phyloP scores from a whole-genome alignment of 2,329 filamentous ascomycete species.

The Sporothrix protearum region DNA sequence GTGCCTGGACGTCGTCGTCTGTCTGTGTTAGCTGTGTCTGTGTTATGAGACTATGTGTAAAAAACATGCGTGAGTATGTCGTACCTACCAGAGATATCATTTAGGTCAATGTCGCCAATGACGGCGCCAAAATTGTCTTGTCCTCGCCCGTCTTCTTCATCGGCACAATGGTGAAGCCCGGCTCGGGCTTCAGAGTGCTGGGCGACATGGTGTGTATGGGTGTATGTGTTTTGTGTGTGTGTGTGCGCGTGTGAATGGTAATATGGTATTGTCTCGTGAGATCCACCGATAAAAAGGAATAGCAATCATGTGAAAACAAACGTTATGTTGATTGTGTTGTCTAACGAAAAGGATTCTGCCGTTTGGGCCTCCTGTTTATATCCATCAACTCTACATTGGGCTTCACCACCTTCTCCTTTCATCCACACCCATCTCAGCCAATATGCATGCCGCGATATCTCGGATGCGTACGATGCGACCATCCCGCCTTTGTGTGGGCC shows the following conservation, averaged over 20 bases:
- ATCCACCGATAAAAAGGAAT: no score
- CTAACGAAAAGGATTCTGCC: neutral
- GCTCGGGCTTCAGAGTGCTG: constrained; percentile 9
- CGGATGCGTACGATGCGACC: neutral
- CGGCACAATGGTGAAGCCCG: constrained; percentile 40
- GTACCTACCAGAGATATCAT: constrained; percentile 35
- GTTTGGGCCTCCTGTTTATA: neutral
- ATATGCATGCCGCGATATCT: neutral
- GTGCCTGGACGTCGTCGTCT: constrained; percentile 38
- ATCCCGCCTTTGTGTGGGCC: neutral
- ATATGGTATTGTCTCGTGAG: no score
- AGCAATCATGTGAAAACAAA: no score
- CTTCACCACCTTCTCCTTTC: neutral
- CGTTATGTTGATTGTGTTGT: neutral
- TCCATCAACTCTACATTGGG: neutral
- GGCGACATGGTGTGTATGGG: constrained; percentile 16
- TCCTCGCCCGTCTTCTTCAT: constrained; percentile 34
- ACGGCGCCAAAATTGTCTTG: constrained; percentile 40
- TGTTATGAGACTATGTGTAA: no score
- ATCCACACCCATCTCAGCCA: neutral
- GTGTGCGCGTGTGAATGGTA: neutral
- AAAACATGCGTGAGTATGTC: no score
- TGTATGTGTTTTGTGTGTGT: neutral
- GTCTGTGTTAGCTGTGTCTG: neutral
- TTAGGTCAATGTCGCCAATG: constrained; percentile 39